Evolutionary conservation across 768 basidiomycete species (phyloP).

Genomic region (Aureoboletus auriporus): DNA sequence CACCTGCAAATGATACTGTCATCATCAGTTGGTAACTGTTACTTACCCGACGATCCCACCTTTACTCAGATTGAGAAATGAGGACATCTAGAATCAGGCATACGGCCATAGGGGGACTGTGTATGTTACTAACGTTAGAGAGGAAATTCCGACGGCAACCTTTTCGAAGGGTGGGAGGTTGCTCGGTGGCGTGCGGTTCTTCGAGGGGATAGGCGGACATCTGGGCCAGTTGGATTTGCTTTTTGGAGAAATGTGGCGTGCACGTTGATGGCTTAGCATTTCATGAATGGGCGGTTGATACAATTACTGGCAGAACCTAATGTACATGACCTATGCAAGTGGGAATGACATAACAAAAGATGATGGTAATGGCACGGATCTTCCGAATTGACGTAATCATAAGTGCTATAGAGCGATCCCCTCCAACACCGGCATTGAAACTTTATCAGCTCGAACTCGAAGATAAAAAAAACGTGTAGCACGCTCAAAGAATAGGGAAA

Average conservation of each 20-base stretch:
- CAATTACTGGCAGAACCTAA: no score
- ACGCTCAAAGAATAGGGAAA: no score
- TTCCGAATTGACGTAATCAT: no score
- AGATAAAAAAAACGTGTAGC: no score
- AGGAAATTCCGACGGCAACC: constrained; percentile 71
- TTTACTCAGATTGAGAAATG: constrained; percentile 66
- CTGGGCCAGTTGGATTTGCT: constrained; percentile 49
- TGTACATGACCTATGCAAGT: no score
- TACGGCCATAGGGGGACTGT: constrained; percentile 51
- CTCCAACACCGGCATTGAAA: no score
- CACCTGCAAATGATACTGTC: constrained; percentile 53
- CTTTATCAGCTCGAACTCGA: no score
- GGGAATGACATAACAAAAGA: no score
- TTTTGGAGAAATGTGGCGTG: background rate
- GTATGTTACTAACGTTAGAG: constrained; percentile 86
- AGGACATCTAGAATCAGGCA: constrained; percentile 59
- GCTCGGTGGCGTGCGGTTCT: constrained; percentile 64
- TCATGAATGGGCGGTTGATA: no score
- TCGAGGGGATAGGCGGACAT: constrained; percentile 40
- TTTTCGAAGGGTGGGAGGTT: constrained; percentile 67
- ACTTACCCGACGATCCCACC: constrained; percentile 67
- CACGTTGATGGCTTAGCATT: constrained; percentile 40
- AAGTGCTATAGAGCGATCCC: no score
- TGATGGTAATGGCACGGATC: no score
- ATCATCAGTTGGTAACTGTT: no score